Evolutionary conservation across 2,329 filamentous ascomycete genomes (phyloP).

Genomic region (Diaporthe amygdali): DNA sequence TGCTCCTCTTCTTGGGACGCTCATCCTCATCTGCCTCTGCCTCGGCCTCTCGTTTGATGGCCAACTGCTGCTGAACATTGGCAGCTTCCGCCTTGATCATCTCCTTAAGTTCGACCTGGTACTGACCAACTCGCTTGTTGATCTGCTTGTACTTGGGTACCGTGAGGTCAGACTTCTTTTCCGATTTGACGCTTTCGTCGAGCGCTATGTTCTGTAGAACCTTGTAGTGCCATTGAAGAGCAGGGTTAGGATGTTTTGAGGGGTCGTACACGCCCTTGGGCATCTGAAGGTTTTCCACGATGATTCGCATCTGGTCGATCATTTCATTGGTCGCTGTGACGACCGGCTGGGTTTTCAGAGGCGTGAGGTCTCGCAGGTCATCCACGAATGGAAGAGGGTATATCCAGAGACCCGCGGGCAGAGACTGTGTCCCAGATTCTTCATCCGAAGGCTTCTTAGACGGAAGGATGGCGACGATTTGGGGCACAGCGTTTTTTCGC

Average conservation of each 20-base stretch:
- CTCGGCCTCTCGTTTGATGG: conserved; percentile 58
- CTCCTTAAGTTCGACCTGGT: conserved; percentile 78
- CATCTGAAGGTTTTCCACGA: conserved; percentile 86
- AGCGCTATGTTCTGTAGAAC: conserved; percentile 91
- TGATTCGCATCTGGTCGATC: conserved; percentile 79
- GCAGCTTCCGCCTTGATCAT: conserved; percentile 64
- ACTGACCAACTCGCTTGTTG: conserved; percentile 82
- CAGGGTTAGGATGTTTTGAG: conserved; percentile 86
- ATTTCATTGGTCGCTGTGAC: conserved; percentile 69
- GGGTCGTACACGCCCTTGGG: conserved; percentile 87
- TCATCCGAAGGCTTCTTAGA: conserved; percentile 71
- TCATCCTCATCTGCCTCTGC: conserved; percentile 43
- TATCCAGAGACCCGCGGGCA: conserved; percentile 88
- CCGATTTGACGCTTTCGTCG: conserved; percentile 86
- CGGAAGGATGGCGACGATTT: conserved; percentile 81
- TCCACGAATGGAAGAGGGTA: conserved; percentile 88
- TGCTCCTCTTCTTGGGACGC: conserved; percentile 53
- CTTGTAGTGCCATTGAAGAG: conserved; percentile 95
- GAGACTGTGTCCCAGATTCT: conserved; percentile 67
- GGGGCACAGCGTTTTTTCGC: conserved; percentile 78
- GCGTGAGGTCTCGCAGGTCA: conserved; percentile 79
- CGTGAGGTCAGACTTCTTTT: conserved; percentile 74
- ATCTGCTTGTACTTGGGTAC: conserved; percentile 86
- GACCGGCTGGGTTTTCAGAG: conserved; percentile 48
- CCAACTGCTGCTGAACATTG: conserved; percentile 41